phyloP scores from a whole-genome alignment of 1,284 basidiomycete species.

The Coniophora puteana region DNA sequence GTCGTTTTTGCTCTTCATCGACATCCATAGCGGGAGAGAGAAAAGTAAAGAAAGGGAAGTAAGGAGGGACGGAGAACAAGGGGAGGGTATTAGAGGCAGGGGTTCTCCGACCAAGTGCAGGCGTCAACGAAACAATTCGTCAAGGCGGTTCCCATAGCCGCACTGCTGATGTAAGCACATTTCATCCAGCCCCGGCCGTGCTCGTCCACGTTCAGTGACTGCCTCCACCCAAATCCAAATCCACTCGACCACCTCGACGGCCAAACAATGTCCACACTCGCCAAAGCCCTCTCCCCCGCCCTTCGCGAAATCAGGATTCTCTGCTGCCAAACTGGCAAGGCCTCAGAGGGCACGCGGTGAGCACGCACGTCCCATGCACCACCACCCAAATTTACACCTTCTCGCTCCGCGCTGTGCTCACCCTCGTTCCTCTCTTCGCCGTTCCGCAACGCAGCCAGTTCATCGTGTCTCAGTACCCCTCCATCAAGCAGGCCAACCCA shows the following conservation, averaged over 20 bases:
- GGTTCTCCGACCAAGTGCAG: neutral
- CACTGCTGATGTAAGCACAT: too few species aligned
- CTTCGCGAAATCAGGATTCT: conserved; percentile 86
- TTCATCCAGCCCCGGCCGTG: too few species aligned
- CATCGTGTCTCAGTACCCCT: conserved; percentile 76
- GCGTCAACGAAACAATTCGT: neutral
- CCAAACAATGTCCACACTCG: conserved; percentile 57
- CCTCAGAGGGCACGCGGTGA: conserved; percentile 83
- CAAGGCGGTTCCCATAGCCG: too few species aligned
- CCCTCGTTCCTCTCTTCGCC: conserved; percentile 17
- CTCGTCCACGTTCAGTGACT: too few species aligned
- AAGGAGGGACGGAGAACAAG: too few species aligned
- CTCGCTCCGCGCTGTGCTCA: conserved; percentile 3
- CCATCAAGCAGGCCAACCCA: conserved; percentile 86
- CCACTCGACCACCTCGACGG: too few species aligned
- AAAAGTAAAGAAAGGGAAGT: neutral
- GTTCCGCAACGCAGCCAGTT: conserved; percentile 62
- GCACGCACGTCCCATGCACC: conserved; percentile 17
- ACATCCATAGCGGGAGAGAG: conserved; percentile 38
- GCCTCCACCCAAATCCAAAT: too few species aligned
- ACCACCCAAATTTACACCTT: neutral
- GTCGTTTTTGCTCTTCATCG: conserved; percentile 51
- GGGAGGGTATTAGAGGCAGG: too few species aligned
- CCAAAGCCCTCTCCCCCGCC: conserved; percentile 78
- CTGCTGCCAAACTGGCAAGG: conserved; percentile 77